phyloP scores from a whole-genome alignment of 163 green algal genomes.

The Chlamydomonas reinhardtii region DNA sequence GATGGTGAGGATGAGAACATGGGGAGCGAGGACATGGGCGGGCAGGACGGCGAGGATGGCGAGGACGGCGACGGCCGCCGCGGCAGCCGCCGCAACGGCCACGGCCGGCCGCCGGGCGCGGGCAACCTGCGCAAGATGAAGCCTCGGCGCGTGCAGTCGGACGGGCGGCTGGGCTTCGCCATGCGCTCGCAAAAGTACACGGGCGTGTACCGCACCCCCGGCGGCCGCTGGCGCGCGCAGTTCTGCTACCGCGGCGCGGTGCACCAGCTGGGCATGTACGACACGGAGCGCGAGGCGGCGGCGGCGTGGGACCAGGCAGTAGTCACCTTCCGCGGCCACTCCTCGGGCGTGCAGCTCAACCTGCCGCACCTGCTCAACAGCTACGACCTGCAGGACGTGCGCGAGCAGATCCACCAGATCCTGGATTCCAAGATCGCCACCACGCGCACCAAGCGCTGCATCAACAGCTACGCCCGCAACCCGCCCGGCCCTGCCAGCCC shows the following conservation, averaged over 20 bases:
- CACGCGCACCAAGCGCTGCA: conserved; percentile 49
- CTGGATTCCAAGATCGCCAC: conserved; percentile 50
- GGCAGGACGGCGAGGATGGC: background rate
- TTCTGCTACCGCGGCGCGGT: conserved; percentile 56
- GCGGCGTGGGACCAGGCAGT: conserved; percentile 53
- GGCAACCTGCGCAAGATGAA: conserved; percentile 56
- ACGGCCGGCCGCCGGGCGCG: conserved; percentile 46
- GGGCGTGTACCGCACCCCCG: conserved; percentile 56
- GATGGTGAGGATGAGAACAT: background rate
- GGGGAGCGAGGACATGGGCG: background rate
- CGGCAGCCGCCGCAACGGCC: background rate
- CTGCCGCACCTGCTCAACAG: conserved; percentile 49
- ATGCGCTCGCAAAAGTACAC: conserved; percentile 51
- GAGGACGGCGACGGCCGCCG: background rate
- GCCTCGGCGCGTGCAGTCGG: conserved; percentile 38
- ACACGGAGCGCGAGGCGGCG: conserved; percentile 52
- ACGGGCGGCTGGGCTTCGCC: conserved; percentile 49
- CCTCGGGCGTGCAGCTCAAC: conserved; percentile 49
- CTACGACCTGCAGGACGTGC: conserved; percentile 40
- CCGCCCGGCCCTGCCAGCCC: conserved; percentile 37
- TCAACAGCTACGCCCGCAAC: conserved; percentile 45
- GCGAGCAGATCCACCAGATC: conserved; percentile 39
- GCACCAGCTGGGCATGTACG: conserved; percentile 61
- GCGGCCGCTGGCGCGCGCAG: conserved; percentile 53
- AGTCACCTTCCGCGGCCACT: conserved; percentile 37